Percentiles rank a stretch among this genome's conserved stretches.
phyloP scores from a whole-genome alignment of 805 yeast species.

The Saturnispora dispora region DNA sequence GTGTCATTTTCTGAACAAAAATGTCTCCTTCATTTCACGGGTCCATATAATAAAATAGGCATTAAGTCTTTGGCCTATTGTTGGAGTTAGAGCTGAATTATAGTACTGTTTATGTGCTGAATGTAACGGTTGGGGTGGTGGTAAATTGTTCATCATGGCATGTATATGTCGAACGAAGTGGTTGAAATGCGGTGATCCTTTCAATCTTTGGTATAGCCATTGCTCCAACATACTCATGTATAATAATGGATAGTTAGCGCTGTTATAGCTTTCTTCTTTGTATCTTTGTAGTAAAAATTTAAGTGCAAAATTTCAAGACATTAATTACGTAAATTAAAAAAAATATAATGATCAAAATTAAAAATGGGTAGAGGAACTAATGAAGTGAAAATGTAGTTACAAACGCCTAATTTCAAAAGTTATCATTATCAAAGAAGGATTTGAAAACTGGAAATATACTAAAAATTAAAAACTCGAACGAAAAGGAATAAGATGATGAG shows the following conservation, averaged over 20 bases:
- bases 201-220: conserved; percentile 36
- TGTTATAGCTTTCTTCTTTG: not conserved
- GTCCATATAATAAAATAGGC: conserved; percentile 52
- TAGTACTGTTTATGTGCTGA: not conserved
- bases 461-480: not conserved
- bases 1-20: conserved; percentile 35
- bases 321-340: not conserved
- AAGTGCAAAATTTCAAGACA: not conserved
- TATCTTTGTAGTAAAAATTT: not conserved
- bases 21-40: conserved; percentile 49
- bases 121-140: conserved; percentile 32
- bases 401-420: too few relatives aligned
- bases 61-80: conserved; percentile 43
- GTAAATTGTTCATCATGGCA: conserved; percentile 53
- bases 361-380: too few relatives aligned
- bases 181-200: conserved; percentile 52
- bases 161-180: conserved; percentile 54
- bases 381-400: not conserved
- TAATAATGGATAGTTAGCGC: too few relatives aligned
- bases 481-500: not conserved
- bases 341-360: not conserved
- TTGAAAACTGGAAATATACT: not conserved
- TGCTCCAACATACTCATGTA: conserved; percentile 33
- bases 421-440: too few relatives aligned
- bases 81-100: conserved; percentile 32